Base-by-base conservation (phyloP, 2,329 filamentous ascomycete genomes). In the Microascus cirrosus region DNA sequence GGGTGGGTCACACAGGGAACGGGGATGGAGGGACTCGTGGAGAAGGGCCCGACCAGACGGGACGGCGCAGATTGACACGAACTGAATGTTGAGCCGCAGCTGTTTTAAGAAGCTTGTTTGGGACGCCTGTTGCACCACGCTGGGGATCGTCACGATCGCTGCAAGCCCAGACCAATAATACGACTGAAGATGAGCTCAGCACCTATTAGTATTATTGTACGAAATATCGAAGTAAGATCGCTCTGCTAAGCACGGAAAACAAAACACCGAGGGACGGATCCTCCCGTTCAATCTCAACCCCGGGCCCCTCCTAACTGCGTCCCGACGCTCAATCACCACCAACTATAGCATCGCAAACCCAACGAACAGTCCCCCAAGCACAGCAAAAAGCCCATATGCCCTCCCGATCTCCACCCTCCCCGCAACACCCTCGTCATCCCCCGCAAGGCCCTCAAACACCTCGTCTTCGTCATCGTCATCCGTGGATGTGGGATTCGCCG, bases 341-440 rank as follows among this genome's bases (percentile, higher is more conserved):
- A 34, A 39, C 52, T 64, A 74, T 59, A 76, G 63, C 65, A 74
- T 64, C 39, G 73, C 73, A 59, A 76, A 73, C 15, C 72, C 72
- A 53, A 69, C 66, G 60, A 73, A 71, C 59, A 77, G 62, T 59
- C 69, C 67, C 18, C 68, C 69, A 34, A 75, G 58, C 12, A 76
- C 65, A 10, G 74, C 59, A 8, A 66, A 65, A 53, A 77, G 63
- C 3, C 74, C 72, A 8, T 32, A 32, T 8, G 28, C 28, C 28
- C 28, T 32, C 11, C 50, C 50, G 18, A 28, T 22, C 15, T 42
- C 24, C 53, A 68, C 65, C 39, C 68, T 68, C 20, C 70, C 72
- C 55, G 68, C 63, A 45, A 73, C 62, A 2, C 66, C 63, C 12
- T 64, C n/a, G 42, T 56, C 52, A 20, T 51, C 45, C 53, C 53